phyloP scores from a whole-genome alignment of 2,329 filamentous ascomycete species.

The Zymoseptoria tritici region DNA sequence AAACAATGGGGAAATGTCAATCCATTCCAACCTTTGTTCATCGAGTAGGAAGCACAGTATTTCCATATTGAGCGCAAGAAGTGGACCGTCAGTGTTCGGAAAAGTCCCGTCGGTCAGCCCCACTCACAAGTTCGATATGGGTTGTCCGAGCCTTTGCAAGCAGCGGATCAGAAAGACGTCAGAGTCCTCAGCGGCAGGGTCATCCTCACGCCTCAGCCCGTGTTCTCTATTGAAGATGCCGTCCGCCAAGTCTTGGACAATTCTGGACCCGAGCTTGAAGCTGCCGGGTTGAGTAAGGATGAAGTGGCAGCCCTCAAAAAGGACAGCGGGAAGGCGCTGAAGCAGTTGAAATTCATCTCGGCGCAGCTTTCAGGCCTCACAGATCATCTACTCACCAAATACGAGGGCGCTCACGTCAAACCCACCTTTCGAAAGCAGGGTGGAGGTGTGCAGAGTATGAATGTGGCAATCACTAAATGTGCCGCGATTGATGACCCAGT shows the following conservation, averaged over 20 bases:
- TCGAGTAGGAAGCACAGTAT: neutral
- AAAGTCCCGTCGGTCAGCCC: neutral
- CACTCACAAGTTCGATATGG: neutral
- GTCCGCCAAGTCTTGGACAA: too few relatives aligned
- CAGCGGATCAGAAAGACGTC: neutral
- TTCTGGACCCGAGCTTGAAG: too few relatives aligned
- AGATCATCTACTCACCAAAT: slow-evolving; percentile 2
- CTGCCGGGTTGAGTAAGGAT: too few relatives aligned
- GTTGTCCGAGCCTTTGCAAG: too few relatives aligned
- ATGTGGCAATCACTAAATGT: neutral
- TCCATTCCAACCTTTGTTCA: neutral
- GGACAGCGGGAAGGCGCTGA: neutral
- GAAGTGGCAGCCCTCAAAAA: neutral
- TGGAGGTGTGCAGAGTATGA: neutral
- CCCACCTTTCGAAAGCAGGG: neutral
- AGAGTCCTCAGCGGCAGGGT: too few relatives aligned
- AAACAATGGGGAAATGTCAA: neutral
- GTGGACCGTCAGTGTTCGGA: neutral
- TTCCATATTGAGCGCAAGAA: neutral
- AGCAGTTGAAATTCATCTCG: neutral
- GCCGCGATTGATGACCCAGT: neutral
- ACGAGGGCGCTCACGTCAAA: slow-evolving; percentile 6
- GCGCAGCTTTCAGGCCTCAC: slow-evolving; percentile 2
- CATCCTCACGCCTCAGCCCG: too few relatives aligned
- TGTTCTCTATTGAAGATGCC: too few relatives aligned